Base-by-base conservation (phyloP, 371 early-diverging fungal genomes). In the Saksenaea oblongispora region DNA sequence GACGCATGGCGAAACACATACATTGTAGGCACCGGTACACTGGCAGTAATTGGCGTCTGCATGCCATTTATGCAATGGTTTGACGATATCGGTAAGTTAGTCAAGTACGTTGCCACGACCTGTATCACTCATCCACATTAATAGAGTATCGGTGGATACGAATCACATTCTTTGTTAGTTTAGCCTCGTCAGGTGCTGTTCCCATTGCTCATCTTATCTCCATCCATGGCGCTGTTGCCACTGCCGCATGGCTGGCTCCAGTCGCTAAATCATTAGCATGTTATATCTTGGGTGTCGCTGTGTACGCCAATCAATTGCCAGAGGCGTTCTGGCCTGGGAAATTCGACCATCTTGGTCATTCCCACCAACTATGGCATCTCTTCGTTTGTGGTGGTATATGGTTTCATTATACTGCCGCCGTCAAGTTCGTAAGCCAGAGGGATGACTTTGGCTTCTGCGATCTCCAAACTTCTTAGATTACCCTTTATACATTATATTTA, bases 341-440 rank as follows among this genome's bases (percentile, higher is more conserved):
- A 63, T 91, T 92, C 71, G 93, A 94, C 65, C 76, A 79, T 27
- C 64, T 87, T 59, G 87, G 87, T 17, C 89, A 91, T 58, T 90
- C 90, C 13, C 94, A 93, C 70, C 90, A 90, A 64, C 70, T 89
- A 35, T 93, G 94, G 94, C 94, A 93, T 75, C 59, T 89, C 18
- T 84, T 84, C 67, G 91, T 92, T 0, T 83, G 89, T 36, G 86
- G 83, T 2, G 91, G 89, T 15, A 87, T 88, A 58, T 87, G 83
- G 78, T 86, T 71, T 61, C 88, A 90, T 64, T 90, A 90, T 62
- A 70, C 70, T 60, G 85, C 88, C 17, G 80, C 86, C 42, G 71
- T 82, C n/a, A 78, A 73, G 62, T 86, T 84, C 62, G 75, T 76
- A 28, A 47, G 56, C 13, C 68, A 70, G 34, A 68, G 79, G 18